These are phyloP conservation scores for Suzukiozyma palmioleophila DNA, from an alignment of 1,139 yeast genomes.

Conservation along the genomic window DNA sequence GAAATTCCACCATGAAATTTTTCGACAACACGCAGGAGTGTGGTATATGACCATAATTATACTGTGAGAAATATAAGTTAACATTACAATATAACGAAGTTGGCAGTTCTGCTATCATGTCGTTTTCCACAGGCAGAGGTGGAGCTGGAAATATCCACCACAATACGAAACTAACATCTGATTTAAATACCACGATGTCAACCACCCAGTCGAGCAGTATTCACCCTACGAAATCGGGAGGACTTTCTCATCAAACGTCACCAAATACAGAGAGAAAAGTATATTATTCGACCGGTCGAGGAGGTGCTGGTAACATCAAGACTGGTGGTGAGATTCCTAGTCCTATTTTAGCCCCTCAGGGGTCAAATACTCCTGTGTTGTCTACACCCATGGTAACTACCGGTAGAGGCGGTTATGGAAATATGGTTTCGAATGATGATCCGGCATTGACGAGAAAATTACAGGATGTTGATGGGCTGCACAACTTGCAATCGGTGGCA, in stretches of 20 bases:
- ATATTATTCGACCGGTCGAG: conserved; percentile 67
- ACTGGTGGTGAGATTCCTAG: conserved; percentile 42
- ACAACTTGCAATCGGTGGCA: conserved; percentile 33
- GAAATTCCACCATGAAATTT: background rate
- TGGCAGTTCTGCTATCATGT: conserved; percentile 4
- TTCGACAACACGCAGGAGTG: background rate
- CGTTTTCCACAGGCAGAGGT: conserved; percentile 31
- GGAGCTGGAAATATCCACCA: conserved; percentile 36
- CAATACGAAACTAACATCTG: conserved; percentile 16
- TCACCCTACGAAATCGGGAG: conserved; percentile 6
- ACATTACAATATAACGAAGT: conserved; percentile 3
- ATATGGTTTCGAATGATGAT: conserved; percentile 64
- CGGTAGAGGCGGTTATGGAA: conserved; percentile 82
- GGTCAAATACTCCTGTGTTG: conserved; percentile 61
- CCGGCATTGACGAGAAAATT: conserved; percentile 58
- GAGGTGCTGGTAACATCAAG: conserved; percentile 75
- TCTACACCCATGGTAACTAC: conserved; percentile 59
- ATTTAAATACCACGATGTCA: conserved; percentile 11
- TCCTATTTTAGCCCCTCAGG: conserved; percentile 55
- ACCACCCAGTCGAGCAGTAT: conserved; percentile 8
- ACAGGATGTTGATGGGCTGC: conserved; percentile 59
- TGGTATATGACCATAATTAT: too few species aligned
- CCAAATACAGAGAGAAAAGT: conserved; percentile 25
- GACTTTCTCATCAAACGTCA: conserved; percentile 3
- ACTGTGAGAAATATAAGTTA: background rate